Conservation (phyloP, 208 protist species). For the Trichomonas tenax region DNA sequence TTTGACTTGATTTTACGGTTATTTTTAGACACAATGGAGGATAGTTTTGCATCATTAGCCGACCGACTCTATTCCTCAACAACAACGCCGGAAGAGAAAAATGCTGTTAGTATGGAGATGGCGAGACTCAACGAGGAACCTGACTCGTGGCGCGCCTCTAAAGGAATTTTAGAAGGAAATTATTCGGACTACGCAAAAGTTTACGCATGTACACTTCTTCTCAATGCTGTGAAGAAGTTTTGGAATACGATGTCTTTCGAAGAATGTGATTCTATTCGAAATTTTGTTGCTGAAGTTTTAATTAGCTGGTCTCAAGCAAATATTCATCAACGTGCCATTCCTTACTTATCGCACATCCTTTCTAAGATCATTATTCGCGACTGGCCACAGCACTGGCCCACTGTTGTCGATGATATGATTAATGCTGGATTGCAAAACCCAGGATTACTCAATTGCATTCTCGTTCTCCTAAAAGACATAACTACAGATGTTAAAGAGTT, state of each 20-base stretch:
- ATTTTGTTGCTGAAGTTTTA: background rate
- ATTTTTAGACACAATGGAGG: no score
- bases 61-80: no score
- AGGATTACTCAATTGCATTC: background rate
- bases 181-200: background rate
- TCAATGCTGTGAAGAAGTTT: background rate
- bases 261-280: background rate
- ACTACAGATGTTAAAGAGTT: background rate
- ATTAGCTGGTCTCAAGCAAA: background rate
- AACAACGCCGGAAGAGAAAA: no score
- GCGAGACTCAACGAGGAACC: background rate
- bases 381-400: slow-evolving; percentile 1
- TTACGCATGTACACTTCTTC: background rate
- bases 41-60: no score
- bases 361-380: background rate
- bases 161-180: background rate
- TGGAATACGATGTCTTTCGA: background rate
- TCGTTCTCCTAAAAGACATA: background rate
- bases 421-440: background rate
- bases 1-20: no score
- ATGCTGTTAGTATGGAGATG: no score
- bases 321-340: background rate
- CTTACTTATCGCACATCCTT: background rate
- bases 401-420: background rate
- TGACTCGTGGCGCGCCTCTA: background rate